Percentiles rank a stretch among this genome's conserved stretches.
These are phyloP conservation scores for Ricinus communis DNA, from an alignment of 345 rosid species.

Conservation along the genomic window DNA sequence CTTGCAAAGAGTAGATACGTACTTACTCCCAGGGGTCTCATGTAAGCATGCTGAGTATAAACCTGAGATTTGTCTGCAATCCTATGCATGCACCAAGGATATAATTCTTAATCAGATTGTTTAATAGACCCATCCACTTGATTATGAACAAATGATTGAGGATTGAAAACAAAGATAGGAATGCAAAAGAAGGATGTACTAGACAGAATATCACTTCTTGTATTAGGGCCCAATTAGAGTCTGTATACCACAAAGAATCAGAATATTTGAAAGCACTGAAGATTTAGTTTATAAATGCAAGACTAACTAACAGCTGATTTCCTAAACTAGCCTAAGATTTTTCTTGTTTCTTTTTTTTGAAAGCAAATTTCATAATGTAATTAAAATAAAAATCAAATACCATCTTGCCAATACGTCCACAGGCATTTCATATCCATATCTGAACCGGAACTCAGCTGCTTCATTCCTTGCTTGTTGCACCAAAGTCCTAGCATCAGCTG, in stretches of 20 bases:
- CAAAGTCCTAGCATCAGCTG: constrained; percentile 99
- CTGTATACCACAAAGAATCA: too few relatives aligned
- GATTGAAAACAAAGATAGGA: not conserved
- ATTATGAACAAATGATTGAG: not conserved
- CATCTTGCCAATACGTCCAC: constrained; percentile 88
- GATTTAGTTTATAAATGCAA: too few relatives aligned
- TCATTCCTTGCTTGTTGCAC: constrained; percentile 98
- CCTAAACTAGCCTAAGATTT: too few relatives aligned
- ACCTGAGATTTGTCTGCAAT: constrained; percentile 97
- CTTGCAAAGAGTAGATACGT: constrained; percentile 30
- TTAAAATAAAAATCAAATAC: too few relatives aligned
- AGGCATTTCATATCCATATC: constrained; percentile 98
- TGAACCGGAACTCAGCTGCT: constrained; percentile 95
- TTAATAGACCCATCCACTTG: not conserved
- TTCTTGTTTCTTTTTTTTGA: too few relatives aligned
- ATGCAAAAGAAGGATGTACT: too few relatives aligned
- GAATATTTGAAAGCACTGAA: too few relatives aligned
- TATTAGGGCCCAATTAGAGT: too few relatives aligned
- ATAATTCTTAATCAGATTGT: too few relatives aligned
- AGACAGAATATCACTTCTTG: too few relatives aligned
- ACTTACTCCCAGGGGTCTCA: constrained; percentile 99
- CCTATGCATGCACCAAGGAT: constrained; percentile 42
- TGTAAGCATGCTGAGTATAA: constrained; percentile 98
- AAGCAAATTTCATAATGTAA: too few relatives aligned
- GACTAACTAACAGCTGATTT: too few relatives aligned